phyloP scores from a whole-genome alignment of 2,329 filamentous ascomycete genomes.

The Cercospora sesami region DNA sequence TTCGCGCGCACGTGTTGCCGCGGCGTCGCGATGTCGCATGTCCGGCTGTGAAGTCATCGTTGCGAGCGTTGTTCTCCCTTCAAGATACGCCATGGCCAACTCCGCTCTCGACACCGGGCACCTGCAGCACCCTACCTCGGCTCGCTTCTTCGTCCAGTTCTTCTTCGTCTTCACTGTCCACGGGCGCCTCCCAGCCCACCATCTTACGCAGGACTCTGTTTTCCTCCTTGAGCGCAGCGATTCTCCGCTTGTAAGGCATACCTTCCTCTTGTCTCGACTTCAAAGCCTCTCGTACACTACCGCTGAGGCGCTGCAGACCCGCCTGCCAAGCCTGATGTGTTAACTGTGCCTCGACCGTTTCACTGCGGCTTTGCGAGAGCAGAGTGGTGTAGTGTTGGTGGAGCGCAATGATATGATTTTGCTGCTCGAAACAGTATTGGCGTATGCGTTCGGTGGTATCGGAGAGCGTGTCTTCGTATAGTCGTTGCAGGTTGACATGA shows the following conservation, averaged over 20 bases:
- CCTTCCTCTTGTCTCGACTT: slow-evolving; percentile 42
- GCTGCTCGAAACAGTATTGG: slow-evolving; percentile 44
- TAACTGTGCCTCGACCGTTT: slow-evolving; percentile 49
- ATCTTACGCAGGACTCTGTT: slow-evolving; percentile 49
- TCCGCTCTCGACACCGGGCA: slow-evolving; percentile 11
- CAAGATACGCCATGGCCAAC: slow-evolving; percentile 8
- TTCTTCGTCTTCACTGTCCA: slow-evolving; percentile 44
- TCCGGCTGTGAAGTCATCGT: neutral
- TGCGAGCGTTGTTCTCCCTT: neutral
- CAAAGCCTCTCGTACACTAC: slow-evolving; percentile 45
- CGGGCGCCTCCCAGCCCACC: slow-evolving; percentile 48
- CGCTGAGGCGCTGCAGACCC: slow-evolving; percentile 46
- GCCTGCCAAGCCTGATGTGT: slow-evolving; percentile 54
- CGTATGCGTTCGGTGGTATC: slow-evolving; percentile 37
- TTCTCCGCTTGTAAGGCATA: slow-evolving; percentile 41
- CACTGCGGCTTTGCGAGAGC: slow-evolving; percentile 46
- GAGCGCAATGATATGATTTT: slow-evolving; percentile 46
- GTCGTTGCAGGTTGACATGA: slow-evolving; percentile 32
- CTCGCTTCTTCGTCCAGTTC: slow-evolving; percentile 22
- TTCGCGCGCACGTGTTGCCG: neutral
- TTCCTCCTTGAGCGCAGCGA: slow-evolving; percentile 50
- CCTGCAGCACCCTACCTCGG: slow-evolving; percentile 11
- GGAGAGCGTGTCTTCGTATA: slow-evolving; percentile 46
- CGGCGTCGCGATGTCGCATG: neutral
- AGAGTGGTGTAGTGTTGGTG: slow-evolving; percentile 52